These are phyloP conservation scores for Apiospora phragmitis DNA, from an alignment of 2,329 filamentous ascomycete genomes.

Conservation along the genomic window DNA sequence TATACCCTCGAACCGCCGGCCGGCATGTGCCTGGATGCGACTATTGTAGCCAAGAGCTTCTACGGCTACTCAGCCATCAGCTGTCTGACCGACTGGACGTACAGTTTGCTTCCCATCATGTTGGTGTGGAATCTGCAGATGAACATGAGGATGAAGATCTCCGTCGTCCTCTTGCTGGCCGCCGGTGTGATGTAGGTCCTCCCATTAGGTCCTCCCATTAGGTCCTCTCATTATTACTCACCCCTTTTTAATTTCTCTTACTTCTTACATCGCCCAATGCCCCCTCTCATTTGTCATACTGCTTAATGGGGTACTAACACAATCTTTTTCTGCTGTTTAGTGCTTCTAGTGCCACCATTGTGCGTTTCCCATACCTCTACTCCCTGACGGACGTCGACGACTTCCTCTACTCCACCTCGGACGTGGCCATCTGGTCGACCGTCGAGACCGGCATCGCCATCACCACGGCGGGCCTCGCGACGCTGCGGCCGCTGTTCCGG, in stretches of 20 bases:
- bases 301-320: background rate
- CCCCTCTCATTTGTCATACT: background rate
- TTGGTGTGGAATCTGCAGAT: slow-evolving; percentile 43
- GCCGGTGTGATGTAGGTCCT: slow-evolving; percentile 38
- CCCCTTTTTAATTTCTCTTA: background rate
- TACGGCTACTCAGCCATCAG: slow-evolving; percentile 40
- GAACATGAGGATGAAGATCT: slow-evolving; percentile 38
- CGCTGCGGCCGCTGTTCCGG: slow-evolving; percentile 38
- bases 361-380: slow-evolving; percentile 43
- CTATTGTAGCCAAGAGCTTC: slow-evolving; percentile 30
- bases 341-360: slow-evolving; percentile 43
- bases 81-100: slow-evolving; percentile 40
- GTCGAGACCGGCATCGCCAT: slow-evolving; percentile 45
- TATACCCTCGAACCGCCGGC: slow-evolving; percentile 25
- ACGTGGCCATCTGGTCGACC: slow-evolving; percentile 47
- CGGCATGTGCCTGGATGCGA: slow-evolving; percentile 33
- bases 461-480: slow-evolving; percentile 39
- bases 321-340: slow-evolving; percentile 16
- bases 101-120: slow-evolving; percentile 40
- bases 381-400: slow-evolving; percentile 37
- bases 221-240: background rate
- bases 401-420: slow-evolving; percentile 44
- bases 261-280: no score
- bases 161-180: slow-evolving; percentile 32
- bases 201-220: slow-evolving; percentile 23